Percentiles rank a stretch among this genome's conserved stretches.
Evolutionary conservation across 208 protist species (phyloP).

Genomic region (Acanthamoeba sp.): DNA sequence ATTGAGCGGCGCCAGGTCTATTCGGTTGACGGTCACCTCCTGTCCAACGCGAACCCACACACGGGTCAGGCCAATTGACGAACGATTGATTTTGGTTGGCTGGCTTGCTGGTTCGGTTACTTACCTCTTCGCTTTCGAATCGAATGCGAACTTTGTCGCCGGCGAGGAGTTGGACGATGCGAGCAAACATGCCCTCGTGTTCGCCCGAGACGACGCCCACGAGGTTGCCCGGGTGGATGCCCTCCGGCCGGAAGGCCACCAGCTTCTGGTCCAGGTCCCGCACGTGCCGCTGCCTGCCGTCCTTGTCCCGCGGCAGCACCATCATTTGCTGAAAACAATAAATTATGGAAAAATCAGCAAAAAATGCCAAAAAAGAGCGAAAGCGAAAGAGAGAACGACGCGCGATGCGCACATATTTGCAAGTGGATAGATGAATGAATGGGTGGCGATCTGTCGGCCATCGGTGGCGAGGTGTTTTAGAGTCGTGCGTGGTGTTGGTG

Average conservation of each 20-base stretch:
- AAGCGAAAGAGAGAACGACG: neutral
- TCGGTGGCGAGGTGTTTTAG: too few species aligned
- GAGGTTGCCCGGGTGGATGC: slow-evolving; percentile 9
- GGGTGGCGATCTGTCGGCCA: too few species aligned
- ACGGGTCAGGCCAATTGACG: neutral
- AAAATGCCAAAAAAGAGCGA: neutral
- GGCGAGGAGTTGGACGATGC: neutral
- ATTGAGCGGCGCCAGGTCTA: slow-evolving; percentile 7
- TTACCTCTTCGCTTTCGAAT: slow-evolving; percentile 30
- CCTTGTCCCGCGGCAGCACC: slow-evolving; percentile 53
- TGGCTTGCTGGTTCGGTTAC: too few species aligned
- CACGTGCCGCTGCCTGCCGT: slow-evolving; percentile 21
- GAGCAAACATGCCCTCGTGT: slow-evolving; percentile 58
- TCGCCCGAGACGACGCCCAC: neutral
- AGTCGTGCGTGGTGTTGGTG: too few species aligned
- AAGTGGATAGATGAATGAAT: too few species aligned
- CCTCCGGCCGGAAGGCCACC: neutral
- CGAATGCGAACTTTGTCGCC: slow-evolving; percentile 35
- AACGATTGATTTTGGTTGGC: too few species aligned
- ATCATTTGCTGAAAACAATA: slow-evolving; percentile 30
- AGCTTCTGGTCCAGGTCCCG: slow-evolving; percentile 57
- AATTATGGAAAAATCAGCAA: neutral
- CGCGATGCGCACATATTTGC: too few species aligned
- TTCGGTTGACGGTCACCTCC: slow-evolving; percentile 12
- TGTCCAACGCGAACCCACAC: neutral